Percentiles rank a stretch among this genome's conserved stretches.
phyloP scores from a whole-genome alignment of 768 basidiomycete genomes.

The Boletus reticulatus region DNA sequence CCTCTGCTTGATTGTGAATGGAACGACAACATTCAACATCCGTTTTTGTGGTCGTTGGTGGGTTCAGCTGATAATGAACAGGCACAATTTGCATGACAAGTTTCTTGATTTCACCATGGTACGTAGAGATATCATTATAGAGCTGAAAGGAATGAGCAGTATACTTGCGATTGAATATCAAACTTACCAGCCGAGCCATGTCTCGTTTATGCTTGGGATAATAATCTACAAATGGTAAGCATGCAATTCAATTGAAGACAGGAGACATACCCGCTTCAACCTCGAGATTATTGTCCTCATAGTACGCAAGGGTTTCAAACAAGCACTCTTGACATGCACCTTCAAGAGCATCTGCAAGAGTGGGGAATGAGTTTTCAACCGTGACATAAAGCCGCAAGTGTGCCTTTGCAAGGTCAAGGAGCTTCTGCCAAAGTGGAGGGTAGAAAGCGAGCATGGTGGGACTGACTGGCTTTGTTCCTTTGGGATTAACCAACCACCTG shows the following conservation, averaged over 20 bases:
- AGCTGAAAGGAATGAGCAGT: not conserved
- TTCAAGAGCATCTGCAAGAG: not conserved
- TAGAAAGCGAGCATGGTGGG: not conserved
- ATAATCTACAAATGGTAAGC: not conserved
- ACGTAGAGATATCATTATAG: not conserved
- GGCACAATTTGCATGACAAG: not conserved
- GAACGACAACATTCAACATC: not conserved
- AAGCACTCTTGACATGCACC: not conserved
- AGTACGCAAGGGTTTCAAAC: not conserved
- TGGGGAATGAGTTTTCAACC: not conserved
- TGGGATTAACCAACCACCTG: not conserved
- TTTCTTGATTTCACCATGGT: not conserved
- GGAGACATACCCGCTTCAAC: not conserved
- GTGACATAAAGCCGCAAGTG: not conserved
- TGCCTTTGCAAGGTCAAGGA: not conserved
- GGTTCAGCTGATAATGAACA: not conserved
- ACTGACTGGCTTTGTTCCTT: no score
- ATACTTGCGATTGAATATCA: not conserved
- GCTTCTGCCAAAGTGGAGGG: not conserved
- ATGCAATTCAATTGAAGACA: not conserved
- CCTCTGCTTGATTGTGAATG: not conserved
- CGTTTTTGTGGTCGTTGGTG: not conserved
- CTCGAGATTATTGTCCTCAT: not conserved
- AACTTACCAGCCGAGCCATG: not conserved
- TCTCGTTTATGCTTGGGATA: not conserved